Evolutionary conservation across 768 basidiomycete genomes (phyloP), one percentile per base, ranked within the genome.

Genomic region (Russula olivacea): DNA sequence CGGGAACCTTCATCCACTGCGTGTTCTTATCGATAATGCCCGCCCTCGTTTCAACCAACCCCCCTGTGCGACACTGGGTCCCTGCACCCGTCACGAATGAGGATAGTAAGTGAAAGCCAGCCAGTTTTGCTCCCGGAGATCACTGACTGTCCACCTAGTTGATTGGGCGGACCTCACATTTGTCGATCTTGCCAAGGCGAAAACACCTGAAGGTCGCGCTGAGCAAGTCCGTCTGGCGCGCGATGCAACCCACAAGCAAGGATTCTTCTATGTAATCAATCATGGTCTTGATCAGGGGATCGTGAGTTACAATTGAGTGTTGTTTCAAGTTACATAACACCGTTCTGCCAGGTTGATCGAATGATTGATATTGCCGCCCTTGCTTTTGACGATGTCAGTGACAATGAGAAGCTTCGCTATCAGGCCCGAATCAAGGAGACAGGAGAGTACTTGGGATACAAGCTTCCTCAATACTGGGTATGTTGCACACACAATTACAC

Each of bases 371-470:
- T 77, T 53, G 76, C 73, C 0, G 69, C 75, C 52, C 62, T 76
- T 15, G 70, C 74, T 0, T 76, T 77, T 62, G 63, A 71, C 8
- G 68, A 71, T 30, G 76, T 76, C 12, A 63, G 68, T 0, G 69
- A 71, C 14, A 73, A 74, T 3, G 76, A 77, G 63, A 77, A 76
- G 58, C 53, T 67, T 40, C 55, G 57, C 17, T 74, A 73, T 55
- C 67, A 59, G 1, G 74, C 72, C 0, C 68, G 72, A 41, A 73
- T 74, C 53, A 73, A 79, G 64, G 70, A 74, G 57, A 77, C 74
- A 0, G 81, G 81, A 2, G 79, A 78, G 0, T 84, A 81, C 62
- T 78, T 81, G 56, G 83, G 83, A 0, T 85, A 84, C 65, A 84
- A 85, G 65, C 76, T 75, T 7, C 76, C 78, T 11, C 75, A 80